These are phyloP conservation scores for Neonectria sp. DNA, from an alignment of 2,329 filamentous ascomycete genomes.

Conservation along the genomic window DNA sequence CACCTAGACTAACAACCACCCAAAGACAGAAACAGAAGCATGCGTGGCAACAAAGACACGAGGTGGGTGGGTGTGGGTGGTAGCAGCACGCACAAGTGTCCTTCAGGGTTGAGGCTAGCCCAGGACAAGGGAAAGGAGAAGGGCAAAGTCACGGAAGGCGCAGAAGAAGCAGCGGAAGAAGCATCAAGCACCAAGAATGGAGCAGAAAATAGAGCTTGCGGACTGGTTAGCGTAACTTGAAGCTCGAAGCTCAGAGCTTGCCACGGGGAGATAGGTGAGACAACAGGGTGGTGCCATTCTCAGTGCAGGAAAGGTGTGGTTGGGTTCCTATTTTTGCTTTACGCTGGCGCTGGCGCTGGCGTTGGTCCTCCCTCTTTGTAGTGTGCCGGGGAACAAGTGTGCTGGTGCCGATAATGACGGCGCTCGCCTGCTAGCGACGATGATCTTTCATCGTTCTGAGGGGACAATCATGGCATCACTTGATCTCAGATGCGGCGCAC, in stretches of 20 bases:
- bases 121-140: slow-evolving; percentile 25
- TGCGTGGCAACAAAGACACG: slow-evolving; percentile 15
- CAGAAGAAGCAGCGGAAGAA: slow-evolving; percentile 27
- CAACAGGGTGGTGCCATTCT: slow-evolving; percentile 1
- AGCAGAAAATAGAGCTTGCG: background rate
- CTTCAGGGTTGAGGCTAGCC: slow-evolving; percentile 34
- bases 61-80: background rate
- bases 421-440: slow-evolving; percentile 12
- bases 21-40: background rate
- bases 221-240: background rate
- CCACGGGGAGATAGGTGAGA: background rate
- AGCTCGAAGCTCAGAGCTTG: background rate
- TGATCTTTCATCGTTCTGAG: slow-evolving; percentile 36
- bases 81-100: background rate
- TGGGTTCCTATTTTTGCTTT: background rate
- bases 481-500: slow-evolving; percentile 43
- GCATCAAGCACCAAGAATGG: slow-evolving; percentile 6
- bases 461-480: slow-evolving; percentile 39
- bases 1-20: background rate
- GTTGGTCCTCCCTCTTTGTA: background rate
- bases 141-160: slow-evolving; percentile 18
- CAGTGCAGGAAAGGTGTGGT: background rate
- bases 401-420: slow-evolving; percentile 21
- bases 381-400: slow-evolving; percentile 11
- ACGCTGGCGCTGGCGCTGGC: background rate